Base-by-base conservation (phyloP, 768 basidiomycete genomes). In the Pleurotus eryngii region DNA sequence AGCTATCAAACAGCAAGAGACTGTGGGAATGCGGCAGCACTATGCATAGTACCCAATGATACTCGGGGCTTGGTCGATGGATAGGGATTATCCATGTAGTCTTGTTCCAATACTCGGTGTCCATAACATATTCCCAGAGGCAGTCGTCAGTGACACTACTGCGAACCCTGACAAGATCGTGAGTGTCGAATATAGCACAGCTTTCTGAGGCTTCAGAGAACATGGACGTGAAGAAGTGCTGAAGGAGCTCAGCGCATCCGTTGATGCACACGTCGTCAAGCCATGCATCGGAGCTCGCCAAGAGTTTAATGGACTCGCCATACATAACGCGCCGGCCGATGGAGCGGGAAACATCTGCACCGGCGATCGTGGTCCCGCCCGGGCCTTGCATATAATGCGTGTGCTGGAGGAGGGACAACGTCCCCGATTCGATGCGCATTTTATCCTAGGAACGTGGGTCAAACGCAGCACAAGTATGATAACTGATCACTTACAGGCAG, bases 11-110 rank as follows among this genome's bases (percentile, higher is more conserved):
- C 0, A 75, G 47, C 22, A 61, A 57, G 0, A 74, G 24, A 20
- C 63, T 43, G 0, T 58, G 57, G 5, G 22, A 5, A 0, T 5
- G 11, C 5, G 65, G 56, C 17, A 58, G 47, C 0, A 65, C 60
- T 5, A 60, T 62, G 54, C 67, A 68, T 35, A 73, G 58, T 0
- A 74, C 69, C 70, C 70, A 77, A 60, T 77, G 74, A 2, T 59
- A 49, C 3, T 60, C 57, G 9, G 59, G 55, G 14, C 2, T 4
- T 0, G 37, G 60, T 1, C 65, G 54, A 54, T 77, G 73, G 15
- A 77, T 71, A 0, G 74, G 76, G 11, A 78, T 45, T 4, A 78
- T 69, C 75, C 75, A 78, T 0, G 63, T 6, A 11, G 60, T 46
- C 47, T 69, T 71, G 0, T 15, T 12, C 73, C 74, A 76, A 51